Evolutionary conservation across 805 yeast species (phyloP), one percentile per base, ranked within the genome.

Genomic region (Metschnikowia lunata): DNA sequence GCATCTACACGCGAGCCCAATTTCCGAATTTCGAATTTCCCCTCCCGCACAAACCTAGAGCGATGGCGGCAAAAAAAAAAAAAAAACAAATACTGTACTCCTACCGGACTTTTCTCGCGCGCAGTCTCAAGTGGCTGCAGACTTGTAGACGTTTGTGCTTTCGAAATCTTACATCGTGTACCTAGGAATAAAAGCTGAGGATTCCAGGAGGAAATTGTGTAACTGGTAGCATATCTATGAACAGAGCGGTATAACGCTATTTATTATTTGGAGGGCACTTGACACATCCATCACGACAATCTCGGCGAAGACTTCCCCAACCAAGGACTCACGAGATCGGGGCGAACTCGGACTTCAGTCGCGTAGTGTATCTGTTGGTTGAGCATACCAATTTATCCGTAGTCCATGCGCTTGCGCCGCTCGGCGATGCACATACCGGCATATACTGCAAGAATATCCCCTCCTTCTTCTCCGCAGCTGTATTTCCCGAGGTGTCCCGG

Each of bases 281-380:
- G 23, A 18, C 23, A 18, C 23, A 18, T 11, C 5, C 13, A 6
- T 7, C 13, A 8, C 35, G 6, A 9, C 6, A 9, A 28, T 35
- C 42, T 38, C 42, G 46, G 30, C 33, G 39, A 43, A 10, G 39
- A 30, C n/a, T 43, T n/a, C 47, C 40, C 13, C 26, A 33, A 10
- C 26, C 14, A 35, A 39, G 45, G 53, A 40, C 43, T 47, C 52
- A 47, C 41, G 23, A 30, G 18, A 14, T 47, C 51, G 51, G 49
- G 40, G 53, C 54, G 50, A 47, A 40, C 32, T 49, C 49, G 48
- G 52, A 43, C 48, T 52, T 52, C 52, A 50, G 54, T 48, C 56
- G 46, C 43, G 46, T 34, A 26, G 46, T 36, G 52, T 42, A 43
- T 26, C 40, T 31, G 26, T 47, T 36, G 28, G 28, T 15, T 15